Evolutionary conservation across 2,329 filamentous ascomycete genomes (phyloP).

Genomic region (Ophiostoma perfectum): DNA sequence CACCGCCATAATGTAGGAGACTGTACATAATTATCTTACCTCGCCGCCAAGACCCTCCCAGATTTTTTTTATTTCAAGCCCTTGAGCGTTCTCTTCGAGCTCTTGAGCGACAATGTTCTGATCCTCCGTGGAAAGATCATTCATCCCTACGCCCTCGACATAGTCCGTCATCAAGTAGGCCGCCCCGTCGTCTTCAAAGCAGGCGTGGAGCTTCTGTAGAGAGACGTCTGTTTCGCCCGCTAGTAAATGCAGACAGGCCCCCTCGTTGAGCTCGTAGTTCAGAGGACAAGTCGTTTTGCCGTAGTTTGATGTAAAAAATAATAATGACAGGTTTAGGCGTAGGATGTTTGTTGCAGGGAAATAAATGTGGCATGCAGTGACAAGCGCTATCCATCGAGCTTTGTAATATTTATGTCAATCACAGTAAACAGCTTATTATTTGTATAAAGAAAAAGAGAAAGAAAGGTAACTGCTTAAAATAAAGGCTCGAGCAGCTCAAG

Average conservation of each 20-base stretch:
- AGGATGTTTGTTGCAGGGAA: no score
- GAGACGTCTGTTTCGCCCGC: constrained; percentile 30
- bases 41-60: background rate
- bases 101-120: constrained; percentile 30
- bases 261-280: no score
- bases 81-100: no score
- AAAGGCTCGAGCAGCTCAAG: background rate
- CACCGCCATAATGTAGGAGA: background rate
- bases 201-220: constrained; percentile 28
- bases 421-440: no score
- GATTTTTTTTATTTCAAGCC: constrained; percentile 28
- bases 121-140: constrained; percentile 29
- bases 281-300: no score
- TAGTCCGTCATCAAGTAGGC: constrained; percentile 33
- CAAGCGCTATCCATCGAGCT: no score
- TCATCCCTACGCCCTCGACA: constrained; percentile 32
- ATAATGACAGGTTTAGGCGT: no score
- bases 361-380: no score
- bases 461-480: no score
- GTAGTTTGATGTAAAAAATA: no score
- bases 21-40: background rate
- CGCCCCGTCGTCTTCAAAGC: constrained; percentile 33
- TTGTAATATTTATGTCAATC: no score
- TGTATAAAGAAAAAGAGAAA: no score
- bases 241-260: constrained; percentile 24